Evolutionary conservation across 257 asterid species (phyloP), one percentile per base, ranked within the genome.

Genomic region (Schizonepeta tenuifolia): DNA sequence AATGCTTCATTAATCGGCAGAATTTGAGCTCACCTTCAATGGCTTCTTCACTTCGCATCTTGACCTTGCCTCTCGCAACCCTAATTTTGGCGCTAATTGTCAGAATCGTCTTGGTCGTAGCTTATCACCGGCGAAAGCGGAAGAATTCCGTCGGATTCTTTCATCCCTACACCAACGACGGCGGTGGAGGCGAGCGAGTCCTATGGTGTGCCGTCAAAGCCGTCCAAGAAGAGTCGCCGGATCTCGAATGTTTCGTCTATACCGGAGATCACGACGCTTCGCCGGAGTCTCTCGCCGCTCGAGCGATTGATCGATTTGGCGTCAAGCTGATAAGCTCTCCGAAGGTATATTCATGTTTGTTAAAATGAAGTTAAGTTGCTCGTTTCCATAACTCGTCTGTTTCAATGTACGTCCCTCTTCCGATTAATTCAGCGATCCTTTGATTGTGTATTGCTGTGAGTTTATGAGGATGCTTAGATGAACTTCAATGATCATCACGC

Each of bases 131-230:
- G 56, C 77, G 85, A 51, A 81, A 76, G 71, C 83, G 77, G 64
- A 87, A 78, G 60, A 85, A 67, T 72, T 86, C 89, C 0, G 87
- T 83, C 5, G 98, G 87, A 50, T 82, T 94, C 83, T 94, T 94
- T 81, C 97, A 94, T 46, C 96, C 99, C 0, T 91, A 82, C 88
- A 89, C 99, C 67, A 89, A 91, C 70, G 98, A 95, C 67, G 99
- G 99, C 65, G 98, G 99, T 50, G 98, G 98, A n/a, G 99, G 96
- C 38, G 98, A 95, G 85, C 85, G 99, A 57, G 97, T 95, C 44
- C 87, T 95, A 20, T 91, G 98, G 99, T 95, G 99, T 77, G 92
- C 98, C 71, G 96, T 95, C 33, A 92, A 90, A 81, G 97, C 97
- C 55, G 80, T 95, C 71, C 98, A 95, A 71, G 99, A 92, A 46